Evolutionary conservation across 495 filamentous ascomycete species (phyloP), one percentile per base, ranked within the genome.

Genomic region (Pyrenopolyporus hunteri): DNA sequence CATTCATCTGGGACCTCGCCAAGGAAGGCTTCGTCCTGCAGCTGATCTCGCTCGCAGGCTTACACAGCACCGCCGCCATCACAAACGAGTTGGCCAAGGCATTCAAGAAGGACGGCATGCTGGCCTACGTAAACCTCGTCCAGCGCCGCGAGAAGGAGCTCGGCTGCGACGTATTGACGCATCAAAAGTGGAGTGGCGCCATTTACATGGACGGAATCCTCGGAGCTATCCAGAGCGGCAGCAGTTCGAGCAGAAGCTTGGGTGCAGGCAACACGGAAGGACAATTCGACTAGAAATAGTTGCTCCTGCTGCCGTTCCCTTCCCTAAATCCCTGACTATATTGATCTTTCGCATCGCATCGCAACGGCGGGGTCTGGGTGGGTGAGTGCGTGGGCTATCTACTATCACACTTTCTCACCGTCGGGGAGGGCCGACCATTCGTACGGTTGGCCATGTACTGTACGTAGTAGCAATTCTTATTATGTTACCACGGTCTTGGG

Each of bases 131-230:
- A 4, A 87, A 95, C 26, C 74, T 97, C 4, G 85, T 98, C 31
- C 94, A 98, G 70, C 75, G 82, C 31, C 82, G 87, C 44, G 94
- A 98, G 80, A 96, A 96, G 78, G 93, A 96, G 55, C 72, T 94
- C 5, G 92, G 91, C 10, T 91, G 92, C 16, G 94, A 98, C 70
- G 94, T 98, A 11, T 79, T 98, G 54, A 98, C 93, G 26, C 94
- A 98, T 73, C 94, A 98, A 80, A 97, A 95, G 68, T 98, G 94
- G 93, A 96, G 92, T 66, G 94, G 94, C 8, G 94, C 94, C 0
- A 79, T 78, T 13, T 97, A 97, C 70, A 87, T 98, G 55, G 94
- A 98, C 76, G 93, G 92, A 2, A 94, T 98, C 28, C 67, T 98
- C 26, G 93, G 93, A 1, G 86, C 89, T 1, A 93, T 98, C 59